A percentile compares a stretch with the other conserved stretches of the same genome.
Evolutionary conservation across 495 filamentous ascomycete genomes (phyloP).

Genomic region (Hypoxylon fragiforme): DNA sequence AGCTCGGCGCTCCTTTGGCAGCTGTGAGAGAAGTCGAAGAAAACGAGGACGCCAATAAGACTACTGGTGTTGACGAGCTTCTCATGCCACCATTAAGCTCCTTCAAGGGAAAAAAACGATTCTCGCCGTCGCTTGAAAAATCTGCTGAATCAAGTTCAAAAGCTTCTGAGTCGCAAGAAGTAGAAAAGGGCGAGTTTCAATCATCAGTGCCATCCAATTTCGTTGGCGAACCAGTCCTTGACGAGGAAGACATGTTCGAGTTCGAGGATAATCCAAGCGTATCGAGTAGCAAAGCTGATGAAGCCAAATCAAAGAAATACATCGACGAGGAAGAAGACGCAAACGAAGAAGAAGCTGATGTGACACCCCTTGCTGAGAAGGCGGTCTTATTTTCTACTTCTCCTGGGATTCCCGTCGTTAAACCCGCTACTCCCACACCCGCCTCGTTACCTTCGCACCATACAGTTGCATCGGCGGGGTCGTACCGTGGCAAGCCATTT

Average conservation of each 20-base stretch:
- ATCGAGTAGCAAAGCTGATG: neutral
- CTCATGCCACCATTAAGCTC: slow-evolving; percentile 34
- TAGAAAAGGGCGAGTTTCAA: neutral
- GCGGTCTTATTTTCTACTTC: slow-evolving; percentile 28
- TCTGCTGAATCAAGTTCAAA: slow-evolving; percentile 3
- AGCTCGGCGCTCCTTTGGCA: slow-evolving; percentile 12
- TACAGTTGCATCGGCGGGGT: slow-evolving; percentile 39
- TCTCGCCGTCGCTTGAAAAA: slow-evolving; percentile 26
- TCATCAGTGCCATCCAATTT: neutral
- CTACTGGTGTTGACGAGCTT: slow-evolving; percentile 21
- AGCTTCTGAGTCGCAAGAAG: neutral
- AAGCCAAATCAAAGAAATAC: slow-evolving; percentile 20
- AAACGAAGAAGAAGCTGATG: slow-evolving; percentile 30
- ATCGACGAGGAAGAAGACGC: slow-evolving; percentile 33
- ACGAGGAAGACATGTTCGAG: slow-evolving; percentile 38
- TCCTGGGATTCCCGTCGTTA: slow-evolving; percentile 25
- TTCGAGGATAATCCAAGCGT: slow-evolving; percentile 27
- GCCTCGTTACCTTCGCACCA: slow-evolving; percentile 20
- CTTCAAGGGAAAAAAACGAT: slow-evolving; percentile 35
- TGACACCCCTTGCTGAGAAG: slow-evolving; percentile 24
- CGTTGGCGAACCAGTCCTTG: neutral
- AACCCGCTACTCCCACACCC: slow-evolving; percentile 21
- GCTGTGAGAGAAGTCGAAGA: slow-evolving; percentile 19
- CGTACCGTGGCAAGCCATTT: slow-evolving; percentile 47
- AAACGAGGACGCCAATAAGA: slow-evolving; percentile 10